Percentiles rank a stretch among this genome's conserved stretches.
phyloP scores from a whole-genome alignment of 768 basidiomycete species.

The Steccherinum ochraceum region DNA sequence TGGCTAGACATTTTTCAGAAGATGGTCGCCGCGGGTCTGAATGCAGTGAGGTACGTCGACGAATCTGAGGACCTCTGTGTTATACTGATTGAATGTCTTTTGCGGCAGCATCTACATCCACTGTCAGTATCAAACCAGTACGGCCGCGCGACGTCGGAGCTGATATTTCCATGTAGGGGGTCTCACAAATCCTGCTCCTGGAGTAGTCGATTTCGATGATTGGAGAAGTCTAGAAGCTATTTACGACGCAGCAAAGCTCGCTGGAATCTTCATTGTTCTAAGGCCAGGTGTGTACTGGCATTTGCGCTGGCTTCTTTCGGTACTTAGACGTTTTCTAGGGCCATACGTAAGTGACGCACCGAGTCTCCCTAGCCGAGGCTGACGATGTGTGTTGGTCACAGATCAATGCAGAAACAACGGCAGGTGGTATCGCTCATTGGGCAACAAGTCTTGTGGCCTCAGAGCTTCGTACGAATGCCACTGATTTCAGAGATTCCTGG shows the following conservation, averaged over 20 bases:
- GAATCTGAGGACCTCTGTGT: not conserved
- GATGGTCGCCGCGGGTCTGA: constrained; percentile 74
- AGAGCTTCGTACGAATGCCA: constrained; percentile 64
- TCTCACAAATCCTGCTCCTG: constrained; percentile 66
- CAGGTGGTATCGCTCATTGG: constrained; percentile 71
- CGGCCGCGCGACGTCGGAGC: not conserved
- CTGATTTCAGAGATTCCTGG: constrained; percentile 69
- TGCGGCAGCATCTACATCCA: constrained; percentile 68
- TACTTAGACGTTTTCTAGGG: constrained; percentile 6
- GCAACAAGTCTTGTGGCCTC: constrained; percentile 62
- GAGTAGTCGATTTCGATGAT: constrained; percentile 64
- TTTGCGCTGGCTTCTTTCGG: not conserved
- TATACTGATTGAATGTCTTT: not conserved
- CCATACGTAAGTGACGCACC: constrained; percentile 24
- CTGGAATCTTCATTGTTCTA: constrained; percentile 74
- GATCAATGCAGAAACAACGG: constrained; percentile 79
- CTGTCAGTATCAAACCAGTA: constrained; percentile 33
- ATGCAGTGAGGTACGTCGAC: constrained; percentile 47
- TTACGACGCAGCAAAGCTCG: constrained; percentile 65
- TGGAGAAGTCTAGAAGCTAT: constrained; percentile 66
- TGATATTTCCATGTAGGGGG: constrained; percentile 35
- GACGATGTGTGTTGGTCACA: constrained; percentile 30
- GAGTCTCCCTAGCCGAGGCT: not conserved
- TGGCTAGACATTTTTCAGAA: constrained; percentile 84
- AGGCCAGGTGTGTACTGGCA: constrained; percentile 54